A percentile compares a stretch with the other conserved stretches of the same genome.
These are phyloP conservation scores for Sordariomycetes sp. DNA, from an alignment of 2,329 filamentous ascomycete genomes.

Conservation along the genomic window DNA sequence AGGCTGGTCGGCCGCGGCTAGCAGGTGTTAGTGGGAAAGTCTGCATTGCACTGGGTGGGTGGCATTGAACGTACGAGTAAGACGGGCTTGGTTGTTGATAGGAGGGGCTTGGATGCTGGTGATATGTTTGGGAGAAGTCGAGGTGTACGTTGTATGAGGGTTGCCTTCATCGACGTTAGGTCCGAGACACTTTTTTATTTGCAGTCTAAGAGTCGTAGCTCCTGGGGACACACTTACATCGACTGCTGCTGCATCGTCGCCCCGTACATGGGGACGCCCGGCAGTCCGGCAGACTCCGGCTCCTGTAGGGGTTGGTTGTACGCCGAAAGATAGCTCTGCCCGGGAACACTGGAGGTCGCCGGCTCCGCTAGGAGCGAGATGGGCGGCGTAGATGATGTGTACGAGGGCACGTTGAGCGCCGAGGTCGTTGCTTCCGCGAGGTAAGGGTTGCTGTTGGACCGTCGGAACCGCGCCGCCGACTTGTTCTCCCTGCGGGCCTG, in stretches of 20 bases:
- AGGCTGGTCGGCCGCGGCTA: conserved; percentile 25
- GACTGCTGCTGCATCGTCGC: conserved; percentile 21
- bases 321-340: conserved; percentile 33
- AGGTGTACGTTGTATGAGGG: conserved; percentile 29
- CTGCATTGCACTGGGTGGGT: conserved; percentile 3
- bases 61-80: conserved; percentile 25
- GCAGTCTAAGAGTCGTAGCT: conserved; percentile 5
- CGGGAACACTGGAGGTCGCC: conserved; percentile 28
- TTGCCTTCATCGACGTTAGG: conserved; percentile 13
- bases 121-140: conserved; percentile 28
- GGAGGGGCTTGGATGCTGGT: too few species aligned
- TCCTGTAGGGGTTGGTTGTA: conserved; percentile 37
- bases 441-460: conserved; percentile 35
- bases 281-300: conserved; percentile 16
- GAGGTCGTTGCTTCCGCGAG: conserved; percentile 26
- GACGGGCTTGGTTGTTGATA: conserved; percentile 17
- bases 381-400: conserved; percentile 37
- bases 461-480: conserved; percentile 35
- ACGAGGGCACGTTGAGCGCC: conserved; percentile 33
- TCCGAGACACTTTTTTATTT: too few species aligned
- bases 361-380: conserved; percentile 42
- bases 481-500: conserved; percentile 49
- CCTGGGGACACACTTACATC: conserved; percentile 19
- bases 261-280: conserved; percentile 18
- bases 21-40: conserved; percentile 4